Conservation (phyloP, 1,284 basidiomycete genomes). For the Ceratobasidium sp. region DNA sequence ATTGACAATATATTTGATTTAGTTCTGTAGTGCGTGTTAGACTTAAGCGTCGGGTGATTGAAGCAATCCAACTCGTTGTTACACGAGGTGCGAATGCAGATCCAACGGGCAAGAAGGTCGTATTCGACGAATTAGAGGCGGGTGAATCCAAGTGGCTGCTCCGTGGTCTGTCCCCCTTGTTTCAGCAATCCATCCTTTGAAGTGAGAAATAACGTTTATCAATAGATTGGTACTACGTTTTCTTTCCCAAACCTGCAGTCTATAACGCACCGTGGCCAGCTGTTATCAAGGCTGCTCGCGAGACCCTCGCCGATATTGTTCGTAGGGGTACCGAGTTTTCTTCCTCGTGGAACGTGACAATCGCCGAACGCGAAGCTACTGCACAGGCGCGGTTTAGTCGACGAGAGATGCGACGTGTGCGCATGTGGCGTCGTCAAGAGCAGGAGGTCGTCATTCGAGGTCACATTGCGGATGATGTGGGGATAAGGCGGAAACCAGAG, state of each 20-base stretch:
- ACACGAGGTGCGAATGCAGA: conserved; percentile 23
- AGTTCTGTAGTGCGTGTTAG: conserved; percentile 19
- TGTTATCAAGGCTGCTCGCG: conserved; percentile 17
- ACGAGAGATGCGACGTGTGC: conserved; percentile 25
- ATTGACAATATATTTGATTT: too few species aligned
- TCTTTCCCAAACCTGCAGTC: conserved; percentile 5
- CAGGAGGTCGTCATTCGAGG: conserved; percentile 17
- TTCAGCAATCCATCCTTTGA: background rate
- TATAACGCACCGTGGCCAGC: conserved; percentile 20
- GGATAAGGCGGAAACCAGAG: conserved; percentile 21
- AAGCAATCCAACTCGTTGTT: conserved; percentile 18
- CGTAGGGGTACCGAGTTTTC: conserved; percentile 11
- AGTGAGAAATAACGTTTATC: too few species aligned
- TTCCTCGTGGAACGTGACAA: conserved; percentile 9
- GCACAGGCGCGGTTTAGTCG: background rate
- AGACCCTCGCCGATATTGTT: background rate
- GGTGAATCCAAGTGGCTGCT: conserved; percentile 14
- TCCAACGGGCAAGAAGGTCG: background rate
- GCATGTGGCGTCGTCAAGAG: conserved; percentile 30
- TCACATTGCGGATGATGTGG: conserved; percentile 23
- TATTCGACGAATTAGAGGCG: conserved; percentile 12
- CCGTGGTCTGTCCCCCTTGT: background rate
- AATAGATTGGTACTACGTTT: conserved; percentile 36
- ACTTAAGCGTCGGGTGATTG: conserved; percentile 4
- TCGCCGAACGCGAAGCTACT: conserved; percentile 18